phyloP scores from a whole-genome alignment of 768 basidiomycete genomes.

The Pisolithus albus region DNA sequence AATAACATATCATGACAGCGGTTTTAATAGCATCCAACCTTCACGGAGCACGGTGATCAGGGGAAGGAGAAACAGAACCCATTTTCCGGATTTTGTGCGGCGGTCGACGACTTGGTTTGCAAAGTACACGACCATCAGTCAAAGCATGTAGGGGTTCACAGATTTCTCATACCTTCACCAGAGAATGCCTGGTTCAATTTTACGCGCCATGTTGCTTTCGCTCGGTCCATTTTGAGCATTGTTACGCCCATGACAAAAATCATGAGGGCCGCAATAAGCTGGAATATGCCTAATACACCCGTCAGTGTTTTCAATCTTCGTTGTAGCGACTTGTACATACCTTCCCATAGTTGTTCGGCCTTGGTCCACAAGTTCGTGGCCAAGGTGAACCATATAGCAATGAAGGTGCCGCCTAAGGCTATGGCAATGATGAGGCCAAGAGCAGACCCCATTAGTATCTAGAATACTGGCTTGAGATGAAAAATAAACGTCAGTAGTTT shows the following conservation, averaged over 20 bases:
- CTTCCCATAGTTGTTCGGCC: slow-evolving; percentile 92
- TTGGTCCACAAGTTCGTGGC: slow-evolving; percentile 77
- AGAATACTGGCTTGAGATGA: background rate
- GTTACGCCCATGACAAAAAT: slow-evolving; percentile 91
- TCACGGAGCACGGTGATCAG: slow-evolving; percentile 90
- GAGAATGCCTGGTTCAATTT: slow-evolving; percentile 80
- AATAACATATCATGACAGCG: background rate
- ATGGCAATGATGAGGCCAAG: slow-evolving; percentile 74
- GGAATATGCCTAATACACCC: slow-evolving; percentile 48
- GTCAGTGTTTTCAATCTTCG: background rate
- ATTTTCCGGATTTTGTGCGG: slow-evolving; percentile 56
- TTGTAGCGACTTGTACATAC: slow-evolving; percentile 32
- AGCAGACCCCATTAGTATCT: slow-evolving; percentile 74
- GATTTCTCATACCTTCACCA: slow-evolving; percentile 36
- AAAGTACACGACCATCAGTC: background rate
- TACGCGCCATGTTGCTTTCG: slow-evolving; percentile 90
- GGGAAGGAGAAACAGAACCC: slow-evolving; percentile 85
- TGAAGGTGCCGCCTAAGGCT: slow-evolving; percentile 84
- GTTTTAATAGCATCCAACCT: slow-evolving; percentile 36
- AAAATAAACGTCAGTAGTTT: background rate
- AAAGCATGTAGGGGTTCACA: background rate
- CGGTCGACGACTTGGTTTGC: slow-evolving; percentile 37
- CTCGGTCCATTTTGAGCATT: slow-evolving; percentile 93
- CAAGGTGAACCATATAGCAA: slow-evolving; percentile 93
- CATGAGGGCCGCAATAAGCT: slow-evolving; percentile 66